Conservation (phyloP, 495 filamentous ascomycete species). For the Penicillium chermesinum region DNA sequence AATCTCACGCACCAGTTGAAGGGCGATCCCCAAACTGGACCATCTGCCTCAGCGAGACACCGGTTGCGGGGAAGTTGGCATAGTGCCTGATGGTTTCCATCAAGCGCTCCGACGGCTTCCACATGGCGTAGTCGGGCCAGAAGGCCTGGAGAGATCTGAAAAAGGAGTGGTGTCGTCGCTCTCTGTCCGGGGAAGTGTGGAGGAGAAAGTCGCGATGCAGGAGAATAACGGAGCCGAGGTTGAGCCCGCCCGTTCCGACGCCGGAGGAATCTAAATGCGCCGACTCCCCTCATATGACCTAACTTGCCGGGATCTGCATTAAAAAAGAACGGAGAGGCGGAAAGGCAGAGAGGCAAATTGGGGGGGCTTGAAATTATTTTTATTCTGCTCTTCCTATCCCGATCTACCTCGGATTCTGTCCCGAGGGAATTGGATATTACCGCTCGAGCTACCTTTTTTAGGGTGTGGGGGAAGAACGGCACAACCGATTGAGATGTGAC, state of each 20-base stretch:
- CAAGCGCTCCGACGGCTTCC: constrained; percentile 83
- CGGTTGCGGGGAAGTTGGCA: constrained; percentile 93
- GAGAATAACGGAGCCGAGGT: constrained; percentile 21
- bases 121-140: constrained; percentile 55
- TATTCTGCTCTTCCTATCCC: too few relatives aligned
- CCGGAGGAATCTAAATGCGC: constrained; percentile 16
- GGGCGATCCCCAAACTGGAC: constrained; percentile 95
- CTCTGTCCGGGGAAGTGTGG: constrained; percentile 7
- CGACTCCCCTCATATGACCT: constrained; percentile 3
- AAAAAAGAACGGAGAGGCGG: not conserved
- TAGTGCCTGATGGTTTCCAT: constrained; percentile 99
- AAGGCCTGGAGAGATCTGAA: constrained; percentile 17
- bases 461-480: too few relatives aligned
- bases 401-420: too few relatives aligned
- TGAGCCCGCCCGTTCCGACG: constrained; percentile 13
- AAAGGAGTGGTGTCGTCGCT: not conserved
- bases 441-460: not conserved
- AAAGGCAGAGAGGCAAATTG: not conserved
- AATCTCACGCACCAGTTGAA: constrained; percentile 61
- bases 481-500: too few relatives aligned
- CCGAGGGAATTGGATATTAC: too few relatives aligned
- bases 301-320: not conserved
- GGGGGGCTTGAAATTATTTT: not conserved
- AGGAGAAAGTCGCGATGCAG: constrained; percentile 23
- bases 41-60: constrained; percentile 96